Evolutionary conservation across 345 rosid species (phyloP).

Genomic region (Raphanus sativus): DNA sequence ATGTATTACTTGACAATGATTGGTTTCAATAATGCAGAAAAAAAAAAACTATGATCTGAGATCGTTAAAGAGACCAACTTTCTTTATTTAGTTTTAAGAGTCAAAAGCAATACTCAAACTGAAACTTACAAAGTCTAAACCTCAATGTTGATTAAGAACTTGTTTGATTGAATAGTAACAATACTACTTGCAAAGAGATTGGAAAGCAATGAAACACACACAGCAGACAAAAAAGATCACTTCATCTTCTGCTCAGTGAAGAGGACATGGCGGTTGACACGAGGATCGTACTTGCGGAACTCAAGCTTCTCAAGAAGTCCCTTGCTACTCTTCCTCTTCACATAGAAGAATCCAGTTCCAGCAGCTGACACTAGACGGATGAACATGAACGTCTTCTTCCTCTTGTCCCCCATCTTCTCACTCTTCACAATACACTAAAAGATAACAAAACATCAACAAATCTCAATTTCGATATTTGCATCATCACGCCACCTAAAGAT

Average conservation of each 20-base stretch:
- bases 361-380: constrained; percentile 92
- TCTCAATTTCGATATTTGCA: neutral
- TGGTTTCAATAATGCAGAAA: neutral
- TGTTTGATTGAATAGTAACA: neutral
- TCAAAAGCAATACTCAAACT: neutral
- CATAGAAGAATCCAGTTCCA: constrained; percentile 96
- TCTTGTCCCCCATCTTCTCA: constrained; percentile 61
- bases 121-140: constrained; percentile 19
- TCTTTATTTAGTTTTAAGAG: neutral
- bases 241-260: constrained; percentile 95
- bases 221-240: constrained; percentile 33
- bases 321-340: constrained; percentile 84
- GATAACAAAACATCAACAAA: neutral
- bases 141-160: neutral
- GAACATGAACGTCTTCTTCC: constrained; percentile 57
- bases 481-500: neutral
- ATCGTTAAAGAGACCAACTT: neutral
- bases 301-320: constrained; percentile 80
- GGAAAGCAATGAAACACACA: neutral
- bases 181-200: neutral
- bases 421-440: neutral
- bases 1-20: neutral
- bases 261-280: constrained; percentile 89
- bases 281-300: constrained; percentile 90
- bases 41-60: neutral